Evolutionary conservation across 176 grass and related monocot genomes (phyloP).

Genomic region (Hordeum marinum): DNA sequence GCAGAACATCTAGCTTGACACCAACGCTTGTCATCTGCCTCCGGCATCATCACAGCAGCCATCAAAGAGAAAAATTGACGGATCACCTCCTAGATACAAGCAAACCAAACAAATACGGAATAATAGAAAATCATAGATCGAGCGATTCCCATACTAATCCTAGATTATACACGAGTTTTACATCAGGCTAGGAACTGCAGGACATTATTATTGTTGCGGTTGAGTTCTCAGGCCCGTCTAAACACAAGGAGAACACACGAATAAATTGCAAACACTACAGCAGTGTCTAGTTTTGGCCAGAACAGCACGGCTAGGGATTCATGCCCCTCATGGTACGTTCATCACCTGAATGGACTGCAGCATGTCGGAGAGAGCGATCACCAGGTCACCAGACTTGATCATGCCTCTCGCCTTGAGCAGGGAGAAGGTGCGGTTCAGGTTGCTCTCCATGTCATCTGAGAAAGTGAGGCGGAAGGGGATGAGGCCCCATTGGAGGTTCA

Average conservation of each 20-base stretch:
- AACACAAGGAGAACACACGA: not conserved
- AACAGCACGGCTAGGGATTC: not conserved
- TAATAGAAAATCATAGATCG: not conserved
- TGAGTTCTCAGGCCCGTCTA: not conserved
- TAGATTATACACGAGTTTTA: slow-evolving; percentile 12
- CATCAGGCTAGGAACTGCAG: slow-evolving; percentile 3
- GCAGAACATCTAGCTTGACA: too few species aligned
- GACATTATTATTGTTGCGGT: slow-evolving; percentile 21
- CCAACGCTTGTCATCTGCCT: too few species aligned
- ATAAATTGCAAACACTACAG: not conserved
- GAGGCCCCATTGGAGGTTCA: slow-evolving; percentile 96
- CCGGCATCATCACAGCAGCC: too few species aligned
- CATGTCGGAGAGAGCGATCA: slow-evolving; percentile 91
- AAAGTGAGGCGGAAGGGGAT: slow-evolving; percentile 81
- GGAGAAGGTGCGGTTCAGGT: slow-evolving; percentile 88
- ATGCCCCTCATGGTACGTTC: slow-evolving; percentile 66
- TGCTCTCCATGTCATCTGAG: slow-evolving; percentile 91
- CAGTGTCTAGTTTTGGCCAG: not conserved
- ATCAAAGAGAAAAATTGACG: too few species aligned
- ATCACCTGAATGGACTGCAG: slow-evolving; percentile 99
- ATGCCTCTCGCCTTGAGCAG: slow-evolving; percentile 96
- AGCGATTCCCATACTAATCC: not conserved
- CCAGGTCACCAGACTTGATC: slow-evolving; percentile 81
- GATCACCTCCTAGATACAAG: not conserved
- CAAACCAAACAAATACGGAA: not conserved